Base-by-base conservation (phyloP, 2,329 filamentous ascomycete species). In the Pseudogymnoascus sp. region DNA sequence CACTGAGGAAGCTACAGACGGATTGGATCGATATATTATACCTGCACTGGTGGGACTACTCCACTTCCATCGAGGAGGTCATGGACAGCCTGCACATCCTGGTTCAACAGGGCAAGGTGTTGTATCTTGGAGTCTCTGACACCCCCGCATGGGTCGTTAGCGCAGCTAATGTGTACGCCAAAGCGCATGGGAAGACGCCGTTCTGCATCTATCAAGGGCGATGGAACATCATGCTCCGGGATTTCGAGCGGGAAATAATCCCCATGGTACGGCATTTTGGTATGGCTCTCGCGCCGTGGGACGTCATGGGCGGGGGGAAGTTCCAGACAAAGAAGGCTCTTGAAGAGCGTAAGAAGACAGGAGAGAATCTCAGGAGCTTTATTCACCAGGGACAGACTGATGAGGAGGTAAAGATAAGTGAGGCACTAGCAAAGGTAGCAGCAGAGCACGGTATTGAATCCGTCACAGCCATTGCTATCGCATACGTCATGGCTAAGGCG, bases 401-500 rank as follows among this genome's bases (percentile, higher is more conserved):
- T 8, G 25, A 50, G 4, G 43, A 53, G 43, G 43, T 33, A 8
- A 53, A 15, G n/a, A 53, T 53, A 25, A 53, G 43, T 18, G 43
- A 53, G 25, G 43, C 43, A 9, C 76, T 85, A 33, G 82, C 80
- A 58, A 77, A 76, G 28, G 82, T 82, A 0, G 78, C 89, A 6
- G 84, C 82, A 0, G 76, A 77, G 7, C 75, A 79, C 62, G 81
- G 85, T 65, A 80, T 80, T 1, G 75, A 78, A 1, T 75, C 79
- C 36, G 78, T 89, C 53, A 87, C 84, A 3, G 80, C 80, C 36
- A 74, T 89, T 33, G 87, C 88, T 6, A 73, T 91, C 22, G 88
- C 88, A 2, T 91, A 91, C 68, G 83, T 91, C 14, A 81, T 89
- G 78, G 80, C 84, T 65, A 90, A 91, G 74, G 77, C 85, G 0